Evolutionary conservation across 2,329 filamentous ascomycete genomes (phyloP).

Genomic region (Tolypocladium inflatum): DNA sequence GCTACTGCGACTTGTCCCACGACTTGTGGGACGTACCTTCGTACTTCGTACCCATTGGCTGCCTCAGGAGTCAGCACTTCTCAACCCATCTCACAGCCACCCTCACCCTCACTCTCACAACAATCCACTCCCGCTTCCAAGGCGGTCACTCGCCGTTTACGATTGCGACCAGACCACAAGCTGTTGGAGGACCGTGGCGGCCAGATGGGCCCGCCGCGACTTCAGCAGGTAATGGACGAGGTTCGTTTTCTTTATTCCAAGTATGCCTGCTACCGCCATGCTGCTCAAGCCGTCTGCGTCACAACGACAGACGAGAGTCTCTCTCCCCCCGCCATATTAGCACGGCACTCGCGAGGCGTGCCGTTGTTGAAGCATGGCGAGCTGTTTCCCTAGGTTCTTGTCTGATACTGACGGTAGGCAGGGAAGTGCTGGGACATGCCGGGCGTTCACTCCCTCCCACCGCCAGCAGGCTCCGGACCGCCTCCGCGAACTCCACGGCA

Average conservation of each 20-base stretch:
- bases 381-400: background rate
- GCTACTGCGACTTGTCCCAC: too few relatives aligned
- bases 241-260: background rate
- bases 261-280: background rate
- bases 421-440: background rate
- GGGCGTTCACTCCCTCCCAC: background rate
- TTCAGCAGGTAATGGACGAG: background rate
- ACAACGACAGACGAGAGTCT: background rate
- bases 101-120: background rate
- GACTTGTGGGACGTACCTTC: too few relatives aligned
- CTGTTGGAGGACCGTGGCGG: background rate
- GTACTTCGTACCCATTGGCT: too few relatives aligned
- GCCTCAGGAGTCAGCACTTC: background rate
- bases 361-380: background rate
- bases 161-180: background rate
- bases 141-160: background rate
- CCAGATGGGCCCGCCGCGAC: background rate
- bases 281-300: background rate
- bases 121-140: background rate
- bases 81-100: background rate
- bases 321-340: background rate
- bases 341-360: background rate
- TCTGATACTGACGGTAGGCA: background rate
- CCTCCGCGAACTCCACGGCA: background rate
- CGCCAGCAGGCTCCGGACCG: background rate